A percentile compares a stretch with the other conserved stretches of the same genome.
Evolutionary conservation across 1,139 yeast species (phyloP).

Genomic region (Scheffersomyces illinoinensis): DNA sequence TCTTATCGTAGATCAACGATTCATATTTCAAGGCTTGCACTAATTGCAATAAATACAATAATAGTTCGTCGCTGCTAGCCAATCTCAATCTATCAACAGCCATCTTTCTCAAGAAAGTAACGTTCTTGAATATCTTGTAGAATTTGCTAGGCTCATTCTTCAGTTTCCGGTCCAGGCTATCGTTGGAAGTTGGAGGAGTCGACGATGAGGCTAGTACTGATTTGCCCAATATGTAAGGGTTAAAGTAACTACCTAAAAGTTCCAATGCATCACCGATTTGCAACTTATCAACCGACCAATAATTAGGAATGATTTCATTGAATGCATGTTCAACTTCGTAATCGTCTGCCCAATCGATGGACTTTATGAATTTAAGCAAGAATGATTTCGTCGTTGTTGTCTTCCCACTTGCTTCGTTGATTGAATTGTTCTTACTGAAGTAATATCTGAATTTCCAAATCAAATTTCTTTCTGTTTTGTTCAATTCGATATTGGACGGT

Average conservation of each 20-base stretch:
- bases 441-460: constrained; percentile 93
- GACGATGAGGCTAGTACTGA: background rate
- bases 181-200: background rate
- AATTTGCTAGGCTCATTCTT: constrained; percentile 33
- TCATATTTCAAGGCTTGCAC: constrained; percentile 92
- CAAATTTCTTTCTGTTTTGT: constrained; percentile 82
- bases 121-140: constrained; percentile 33
- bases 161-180: constrained; percentile 3
- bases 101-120: constrained; percentile 61
- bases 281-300: constrained; percentile 62
- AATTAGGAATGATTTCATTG: constrained; percentile 48
- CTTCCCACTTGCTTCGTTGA: constrained; percentile 15
- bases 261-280: constrained; percentile 94
- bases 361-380: constrained; percentile 80
- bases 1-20: constrained; percentile 24
- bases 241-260: constrained; percentile 71
- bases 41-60: constrained; percentile 79
- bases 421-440: constrained; percentile 59
- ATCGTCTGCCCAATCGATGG: constrained; percentile 87
- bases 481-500: constrained; percentile 81
- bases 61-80: constrained; percentile 79
- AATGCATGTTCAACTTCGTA: constrained; percentile 78
- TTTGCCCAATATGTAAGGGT: constrained; percentile 35
- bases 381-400: constrained; percentile 48
- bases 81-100: constrained; percentile 82